Evolutionary conservation across 495 filamentous ascomycete species (phyloP), one percentile per base, ranked within the genome.

Genomic region (Glonium stellatum): DNA sequence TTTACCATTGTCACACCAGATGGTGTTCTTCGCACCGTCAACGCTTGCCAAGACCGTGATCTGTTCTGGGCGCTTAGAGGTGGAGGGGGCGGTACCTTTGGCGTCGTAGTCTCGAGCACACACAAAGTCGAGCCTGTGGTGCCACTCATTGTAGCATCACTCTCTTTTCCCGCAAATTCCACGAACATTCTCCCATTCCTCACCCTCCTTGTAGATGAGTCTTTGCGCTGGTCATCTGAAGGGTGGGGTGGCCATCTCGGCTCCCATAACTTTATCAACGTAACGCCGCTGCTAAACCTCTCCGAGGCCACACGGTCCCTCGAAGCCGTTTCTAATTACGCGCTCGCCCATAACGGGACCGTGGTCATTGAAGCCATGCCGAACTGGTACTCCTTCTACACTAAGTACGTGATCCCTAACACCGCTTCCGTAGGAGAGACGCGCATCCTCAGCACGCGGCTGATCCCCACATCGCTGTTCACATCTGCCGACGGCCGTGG

Each of bases 51-150:
- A 21, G 59, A 65, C 34, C 12, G 52, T 4, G 61, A 67, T 25
- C n/a, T 65, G 1, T 67, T 67, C 62, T 67, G 48, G 35, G 65
- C 62, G 4, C 51, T 67, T 12, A 47, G 65, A 23, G 65, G 65
- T 31, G 27, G 27, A 31, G 27, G 27, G 27, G 27, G 27, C 6
- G 27, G 27, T 31, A 31, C 27, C 27, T 31, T 31, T 31, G 27
- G 27, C 6, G 27, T 31, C 6, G 27, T 31, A 3, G 3, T 31
- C 6, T 31, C 27, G 6, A 31, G 27, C 27, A 31, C 27, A 31
- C 27, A 31, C 6, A 31, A 31, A 31, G 27, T 31, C 6, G 27
- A 31, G 27, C 27, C 27, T 31, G 27, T 31, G 27, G 6, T 31
- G 27, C 27, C 27, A 2, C 27, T 31, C 27, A 31, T 6, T 6